These are phyloP conservation scores for Hortaea werneckii DNA, from an alignment of 2,329 filamentous ascomycete genomes.

Conservation along the genomic window DNA sequence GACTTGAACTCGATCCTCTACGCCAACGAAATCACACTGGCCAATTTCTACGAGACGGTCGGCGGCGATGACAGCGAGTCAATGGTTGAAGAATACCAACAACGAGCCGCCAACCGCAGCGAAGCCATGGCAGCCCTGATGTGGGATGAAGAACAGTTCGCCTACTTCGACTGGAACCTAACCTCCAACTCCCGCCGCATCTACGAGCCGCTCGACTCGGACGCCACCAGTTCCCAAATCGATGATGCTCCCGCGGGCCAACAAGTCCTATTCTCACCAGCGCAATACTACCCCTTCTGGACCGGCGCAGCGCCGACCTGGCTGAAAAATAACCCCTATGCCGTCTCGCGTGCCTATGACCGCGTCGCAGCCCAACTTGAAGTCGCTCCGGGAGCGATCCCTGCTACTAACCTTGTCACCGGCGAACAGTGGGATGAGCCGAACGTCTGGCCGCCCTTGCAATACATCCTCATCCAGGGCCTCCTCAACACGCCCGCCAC, in stretches of 20 bases:
- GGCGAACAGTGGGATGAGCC: constrained; percentile 62
- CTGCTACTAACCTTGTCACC: constrained; percentile 51
- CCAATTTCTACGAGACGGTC: constrained; percentile 40
- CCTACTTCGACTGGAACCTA: constrained; percentile 61
- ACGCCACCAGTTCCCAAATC: constrained; percentile 34
- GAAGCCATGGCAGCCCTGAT: constrained; percentile 53
- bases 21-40: constrained; percentile 52
- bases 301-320: constrained; percentile 50
- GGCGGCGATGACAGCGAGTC: constrained; percentile 44
- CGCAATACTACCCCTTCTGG: constrained; percentile 61
- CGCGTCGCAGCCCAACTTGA: constrained; percentile 46
- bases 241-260: constrained; percentile 42
- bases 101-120: constrained; percentile 44
- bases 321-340: constrained; percentile 49
- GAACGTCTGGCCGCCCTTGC: constrained; percentile 59
- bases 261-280: constrained; percentile 48
- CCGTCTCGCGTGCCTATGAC: constrained; percentile 45
- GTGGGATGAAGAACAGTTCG: constrained; percentile 53
- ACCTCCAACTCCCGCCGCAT: constrained; percentile 48
- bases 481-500: constrained; percentile 51
- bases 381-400: constrained; percentile 45
- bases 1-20: constrained; percentile 62
- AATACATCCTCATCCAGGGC: constrained; percentile 54
- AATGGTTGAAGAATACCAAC: constrained; percentile 34
- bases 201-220: constrained; percentile 42